Base-by-base conservation (phyloP, 345 rosid species). In the Atalantia buxifolia region DNA sequence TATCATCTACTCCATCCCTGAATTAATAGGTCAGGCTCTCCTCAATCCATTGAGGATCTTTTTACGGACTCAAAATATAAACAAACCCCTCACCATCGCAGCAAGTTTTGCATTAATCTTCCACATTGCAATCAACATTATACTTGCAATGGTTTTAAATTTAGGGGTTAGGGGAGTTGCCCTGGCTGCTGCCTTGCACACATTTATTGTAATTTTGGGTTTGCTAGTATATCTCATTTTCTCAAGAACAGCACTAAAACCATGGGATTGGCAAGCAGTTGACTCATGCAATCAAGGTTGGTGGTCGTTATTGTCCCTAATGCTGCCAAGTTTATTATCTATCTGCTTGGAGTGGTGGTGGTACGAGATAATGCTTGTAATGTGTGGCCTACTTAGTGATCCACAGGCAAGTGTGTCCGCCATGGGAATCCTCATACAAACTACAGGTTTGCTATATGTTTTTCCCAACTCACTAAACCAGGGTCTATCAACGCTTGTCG, bases 311-410 rank as follows among this genome's bases (percentile, higher is more conserved):
- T 65, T 83, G 55, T 35, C 79, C 2, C 68, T 80, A 10, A 80
- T 81, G 62, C 66, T 80, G 33, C 84, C 82, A n/a, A 82, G 84
- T 69, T 79, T 72, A 22, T 22, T 67, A 7, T 75, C 85, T 9
- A 69, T 82, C 35, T 86, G 89, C 72, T 78, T 78, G 78, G 89
- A 86, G 31, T 86, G 87, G 87, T 84, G 89, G 87, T 84, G 87
- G 85, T 80, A 86, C 25, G 87, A 86, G 63, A 80, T 86, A 18
- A 84, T 86, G 79, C 22, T 81, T 74, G 59, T 86, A 14, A 56
- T 86, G 6, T 81, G 86, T 67, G 82, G 85, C 71, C 63, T 79
- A 45, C 71, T 83, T 35, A 68, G 69, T 55, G 74, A 81, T 36
- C 81, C 88, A 38, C 60, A 69, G 69, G 81, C 75, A n/a, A 81